A percentile compares a stretch with the other conserved stretches of the same genome.
phyloP scores from a whole-genome alignment of 2,329 filamentous ascomycete genomes.

The Pestalotiopsis sp. region DNA sequence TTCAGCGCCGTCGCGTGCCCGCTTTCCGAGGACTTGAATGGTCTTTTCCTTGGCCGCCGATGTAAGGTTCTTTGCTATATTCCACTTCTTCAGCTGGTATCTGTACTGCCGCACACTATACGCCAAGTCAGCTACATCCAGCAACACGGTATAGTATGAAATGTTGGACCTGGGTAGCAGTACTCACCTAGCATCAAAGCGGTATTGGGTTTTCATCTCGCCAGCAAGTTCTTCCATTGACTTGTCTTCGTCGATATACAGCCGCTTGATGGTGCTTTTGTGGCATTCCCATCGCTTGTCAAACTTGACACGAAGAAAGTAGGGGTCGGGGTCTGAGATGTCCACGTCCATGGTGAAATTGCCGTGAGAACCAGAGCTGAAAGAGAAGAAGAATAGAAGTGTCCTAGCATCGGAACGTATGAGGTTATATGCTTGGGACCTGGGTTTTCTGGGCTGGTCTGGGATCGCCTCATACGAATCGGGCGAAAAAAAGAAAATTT shows the following conservation, averaged over 20 bases:
- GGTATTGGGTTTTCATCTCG: slow-evolving; percentile 24
- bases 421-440: too few species aligned
- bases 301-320: slow-evolving; percentile 20
- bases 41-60: slow-evolving; percentile 19
- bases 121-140: neutral
- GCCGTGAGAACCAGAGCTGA: too few species aligned
- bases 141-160: neutral
- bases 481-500: too few species aligned
- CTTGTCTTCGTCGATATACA: slow-evolving; percentile 18
- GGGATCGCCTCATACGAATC: too few species aligned
- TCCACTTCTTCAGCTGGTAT: slow-evolving; percentile 20
- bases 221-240: slow-evolving; percentile 11
- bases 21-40: slow-evolving; percentile 15
- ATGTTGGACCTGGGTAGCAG: neutral
- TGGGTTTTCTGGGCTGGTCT: too few species aligned
- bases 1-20: slow-evolving; percentile 13
- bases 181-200: slow-evolving; percentile 18
- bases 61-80: slow-evolving; percentile 16
- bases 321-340: neutral
- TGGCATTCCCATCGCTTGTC: slow-evolving; percentile 23
- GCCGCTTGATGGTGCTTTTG: slow-evolving; percentile 19
- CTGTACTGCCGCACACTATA: slow-evolving; percentile 16
- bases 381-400: too few species aligned
- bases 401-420: too few species aligned
- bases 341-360: neutral